These are phyloP conservation scores for Lolium perenne DNA, from an alignment of 176 grass and related monocot genomes.

Conservation along the genomic window DNA sequence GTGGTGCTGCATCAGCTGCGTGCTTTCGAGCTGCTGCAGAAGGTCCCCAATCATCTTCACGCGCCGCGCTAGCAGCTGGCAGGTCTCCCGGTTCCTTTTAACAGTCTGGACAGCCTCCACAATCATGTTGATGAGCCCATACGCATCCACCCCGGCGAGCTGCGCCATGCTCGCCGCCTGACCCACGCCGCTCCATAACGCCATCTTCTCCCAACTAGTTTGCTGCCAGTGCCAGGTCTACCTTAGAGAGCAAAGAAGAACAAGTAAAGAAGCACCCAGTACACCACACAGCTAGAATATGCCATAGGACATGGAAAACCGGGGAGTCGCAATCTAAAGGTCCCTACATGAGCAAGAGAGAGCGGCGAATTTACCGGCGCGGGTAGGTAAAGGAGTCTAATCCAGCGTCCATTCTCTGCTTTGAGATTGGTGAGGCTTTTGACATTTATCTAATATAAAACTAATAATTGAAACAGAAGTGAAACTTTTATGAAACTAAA, in stretches of 20 bases:
- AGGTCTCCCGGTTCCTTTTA: conserved; percentile 59
- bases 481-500: too few relatives aligned
- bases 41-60: conserved; percentile 68
- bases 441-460: too few relatives aligned
- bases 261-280: neutral
- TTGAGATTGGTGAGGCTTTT: too few relatives aligned
- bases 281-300: neutral
- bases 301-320: neutral
- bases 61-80: conserved; percentile 60
- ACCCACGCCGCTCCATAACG: conserved; percentile 24
- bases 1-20: conserved; percentile 58
- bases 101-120: conserved; percentile 53
- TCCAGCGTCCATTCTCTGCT: too few relatives aligned
- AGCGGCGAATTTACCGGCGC: too few relatives aligned
- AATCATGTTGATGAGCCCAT: conserved; percentile 66
- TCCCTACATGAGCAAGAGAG: neutral
- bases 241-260: neutral
- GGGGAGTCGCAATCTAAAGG: neutral
- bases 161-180: conserved; percentile 63
- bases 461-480: too few relatives aligned
- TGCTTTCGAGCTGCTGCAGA: conserved; percentile 54
- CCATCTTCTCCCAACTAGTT: conserved; percentile 41
- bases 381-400: too few relatives aligned
- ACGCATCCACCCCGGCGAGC: conserved; percentile 69
- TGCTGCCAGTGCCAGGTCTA: neutral